Percentiles rank a stretch among this genome's conserved stretches.
These are phyloP conservation scores for Zopfochytrium polystomum DNA, from an alignment of 371 early-diverging fungal genomes.

Conservation along the genomic window DNA sequence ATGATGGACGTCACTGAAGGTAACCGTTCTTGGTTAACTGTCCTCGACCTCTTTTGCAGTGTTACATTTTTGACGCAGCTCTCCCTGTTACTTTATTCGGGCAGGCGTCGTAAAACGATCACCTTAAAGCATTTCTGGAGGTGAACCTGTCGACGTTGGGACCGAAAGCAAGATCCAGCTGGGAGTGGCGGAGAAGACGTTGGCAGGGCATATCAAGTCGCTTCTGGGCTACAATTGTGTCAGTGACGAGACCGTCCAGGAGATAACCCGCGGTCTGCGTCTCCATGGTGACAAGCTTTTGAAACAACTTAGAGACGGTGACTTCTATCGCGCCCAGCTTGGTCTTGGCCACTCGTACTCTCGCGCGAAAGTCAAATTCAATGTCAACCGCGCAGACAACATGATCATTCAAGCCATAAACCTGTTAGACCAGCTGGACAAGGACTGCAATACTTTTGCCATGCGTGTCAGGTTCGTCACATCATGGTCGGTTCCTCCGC, in stretches of 20 bases:
- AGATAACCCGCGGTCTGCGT: slow-evolving; percentile 90
- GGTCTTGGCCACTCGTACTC: slow-evolving; percentile 98
- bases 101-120: slow-evolving; percentile 74
- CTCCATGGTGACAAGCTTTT: slow-evolving; percentile 87
- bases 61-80: too few relatives aligned
- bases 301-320: slow-evolving; percentile 83
- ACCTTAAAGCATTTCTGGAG: slow-evolving; percentile 89
- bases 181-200: slow-evolving; percentile 91
- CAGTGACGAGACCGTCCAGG: slow-evolving; percentile 70
- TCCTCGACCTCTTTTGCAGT: background rate
- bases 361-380: slow-evolving; percentile 98
- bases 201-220: slow-evolving; percentile 84
- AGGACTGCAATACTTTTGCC: slow-evolving; percentile 90
- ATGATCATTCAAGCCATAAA: slow-evolving; percentile 92
- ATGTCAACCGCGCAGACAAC: slow-evolving; percentile 87
- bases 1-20: slow-evolving; percentile 97
- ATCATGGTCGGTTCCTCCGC: background rate
- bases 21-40: slow-evolving; percentile 22
- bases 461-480: slow-evolving; percentile 68
- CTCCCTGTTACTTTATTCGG: too few relatives aligned
- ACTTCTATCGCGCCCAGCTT: slow-evolving; percentile 88
- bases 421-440: slow-evolving; percentile 88
- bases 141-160: slow-evolving; percentile 83
- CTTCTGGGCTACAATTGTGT: slow-evolving; percentile 75
- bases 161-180: slow-evolving; percentile 65